phyloP scores from a whole-genome alignment of 768 basidiomycete species.

The Pulveroboletus sp. region DNA sequence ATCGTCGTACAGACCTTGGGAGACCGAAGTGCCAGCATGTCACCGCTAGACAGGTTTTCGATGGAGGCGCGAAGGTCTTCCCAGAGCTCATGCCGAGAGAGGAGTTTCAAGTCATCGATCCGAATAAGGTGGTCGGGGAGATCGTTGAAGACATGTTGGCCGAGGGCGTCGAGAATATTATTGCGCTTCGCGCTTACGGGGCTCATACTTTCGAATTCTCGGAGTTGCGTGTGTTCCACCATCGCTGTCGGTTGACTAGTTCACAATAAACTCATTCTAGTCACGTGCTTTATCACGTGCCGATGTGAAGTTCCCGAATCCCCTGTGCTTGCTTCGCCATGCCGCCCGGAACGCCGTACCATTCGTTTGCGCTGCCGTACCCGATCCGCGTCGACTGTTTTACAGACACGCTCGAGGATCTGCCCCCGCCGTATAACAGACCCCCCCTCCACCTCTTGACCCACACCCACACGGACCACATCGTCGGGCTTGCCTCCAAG shows the following conservation, averaged over 20 bases:
- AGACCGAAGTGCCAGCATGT: conserved; percentile 6
- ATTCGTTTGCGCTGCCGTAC: conserved; percentile 75
- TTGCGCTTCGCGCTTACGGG: conserved; percentile 3
- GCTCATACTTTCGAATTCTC: conserved; percentile 1
- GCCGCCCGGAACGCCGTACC: conserved; percentile 75
- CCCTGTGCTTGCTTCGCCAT: conserved; percentile 36
- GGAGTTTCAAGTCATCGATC: conserved; percentile 6
- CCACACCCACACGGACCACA: conserved; percentile 89
- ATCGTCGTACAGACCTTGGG: conserved; percentile 4
- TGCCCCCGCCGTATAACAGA: conserved; percentile 31
- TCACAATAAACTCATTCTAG: too few relatives aligned
- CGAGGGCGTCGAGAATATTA: conserved; percentile 7
- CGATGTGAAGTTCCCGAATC: neutral
- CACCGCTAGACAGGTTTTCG: neutral
- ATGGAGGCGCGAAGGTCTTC: conserved; percentile 1
- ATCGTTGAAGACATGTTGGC: conserved; percentile 12
- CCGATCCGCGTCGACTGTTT: conserved; percentile 87
- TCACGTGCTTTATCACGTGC: neutral
- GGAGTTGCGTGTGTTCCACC: neutral
- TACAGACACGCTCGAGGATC: conserved; percentile 37
- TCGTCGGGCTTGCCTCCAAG: conserved; percentile 68
- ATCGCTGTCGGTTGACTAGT: neutral
- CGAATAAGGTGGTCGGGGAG: conserved; percentile 15
- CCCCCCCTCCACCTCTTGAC: conserved; percentile 69
- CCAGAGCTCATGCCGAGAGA: conserved; percentile 13